These are phyloP conservation scores for Falciphora oryzae DNA, from an alignment of 2,329 filamentous ascomycete species.

Conservation along the genomic window DNA sequence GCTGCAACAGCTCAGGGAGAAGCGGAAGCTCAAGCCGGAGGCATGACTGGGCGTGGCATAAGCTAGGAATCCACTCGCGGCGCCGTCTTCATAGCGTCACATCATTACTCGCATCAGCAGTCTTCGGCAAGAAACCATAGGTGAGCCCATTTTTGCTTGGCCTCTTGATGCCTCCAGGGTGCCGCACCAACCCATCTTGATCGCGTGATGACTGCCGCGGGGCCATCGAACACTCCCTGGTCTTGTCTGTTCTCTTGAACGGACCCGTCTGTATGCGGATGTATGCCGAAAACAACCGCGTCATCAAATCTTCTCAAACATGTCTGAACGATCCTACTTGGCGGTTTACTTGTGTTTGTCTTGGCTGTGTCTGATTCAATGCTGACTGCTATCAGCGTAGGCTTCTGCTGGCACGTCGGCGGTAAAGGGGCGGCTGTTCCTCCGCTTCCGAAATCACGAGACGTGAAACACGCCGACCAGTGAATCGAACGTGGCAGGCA, in stretches of 20 bases:
- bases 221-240: slow-evolving; percentile 29
- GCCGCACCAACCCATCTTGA: slow-evolving; percentile 4
- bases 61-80: neutral
- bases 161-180: neutral
- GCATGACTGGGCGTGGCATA: slow-evolving; percentile 22
- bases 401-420: neutral
- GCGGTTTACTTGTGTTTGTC: too few relatives aligned
- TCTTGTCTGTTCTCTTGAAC: neutral
- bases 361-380: neutral
- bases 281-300: slow-evolving; percentile 47
- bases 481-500: neutral
- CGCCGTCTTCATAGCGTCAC: neutral
- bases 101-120: neutral
- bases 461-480: neutral
- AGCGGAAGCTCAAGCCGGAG: slow-evolving; percentile 54
- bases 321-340: slow-evolving; percentile 15
- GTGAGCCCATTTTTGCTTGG: neutral
- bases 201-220: slow-evolving; percentile 31
- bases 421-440: neutral
- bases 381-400: neutral
- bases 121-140: neutral
- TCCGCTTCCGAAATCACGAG: neutral
- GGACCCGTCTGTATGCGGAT: slow-evolving; percentile 1
- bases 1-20: slow-evolving; percentile 64
- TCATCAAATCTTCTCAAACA: slow-evolving; percentile 32